Base-by-base conservation (phyloP, 2,329 filamentous ascomycete genomes). In the Gyromitra esculenta region DNA sequence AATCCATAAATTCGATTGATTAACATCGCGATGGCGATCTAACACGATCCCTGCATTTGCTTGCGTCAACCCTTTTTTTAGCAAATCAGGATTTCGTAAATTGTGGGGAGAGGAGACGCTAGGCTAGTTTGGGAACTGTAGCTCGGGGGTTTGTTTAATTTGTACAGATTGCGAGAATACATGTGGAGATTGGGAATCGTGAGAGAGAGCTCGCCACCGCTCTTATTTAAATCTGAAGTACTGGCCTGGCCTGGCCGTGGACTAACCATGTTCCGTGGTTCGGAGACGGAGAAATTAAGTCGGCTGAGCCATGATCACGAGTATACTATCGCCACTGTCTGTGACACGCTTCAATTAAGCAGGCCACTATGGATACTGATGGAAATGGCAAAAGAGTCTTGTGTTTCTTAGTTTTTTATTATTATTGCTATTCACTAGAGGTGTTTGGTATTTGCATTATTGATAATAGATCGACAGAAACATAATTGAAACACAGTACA, bases 71-170 rank as follows among this genome's bases (percentile, higher is more conserved):
- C n/a, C 13, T 11, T 18, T 11, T 18, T 60, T 60, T 43, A 43
- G 39, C 60, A 48, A 48, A 64, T 48, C 60, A 64, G 60, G 25
- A 64, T 48, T 48, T 48, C 18, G 60, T 25, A 64, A 62, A 43
- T 62, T 62, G 39, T 45, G 39, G 39, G 59, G 54, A 25, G 35
- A 6, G 13, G 9, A 6, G 3, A 31, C 59, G 35, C 59, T 62
- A 62, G 35, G 18, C 39, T 43, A 11, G 43, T 45, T 35, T 50
- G 21, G 43, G 41, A 35, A 35, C 25, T 31, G 41, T 31, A 5
- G 25, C 1, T 45, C 59, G 39, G 8, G 39, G 18, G 25, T 4
- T 31, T 52, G 18, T 15, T 52, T 52, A 25, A 52, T 52, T 52
- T 52, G 48, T 52, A n/a, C 15, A 52, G n/a, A 52, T n/a, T 52